phyloP scores from a whole-genome alignment of 2,329 filamentous ascomycete genomes.

The Phyllosticta ampelicida region DNA sequence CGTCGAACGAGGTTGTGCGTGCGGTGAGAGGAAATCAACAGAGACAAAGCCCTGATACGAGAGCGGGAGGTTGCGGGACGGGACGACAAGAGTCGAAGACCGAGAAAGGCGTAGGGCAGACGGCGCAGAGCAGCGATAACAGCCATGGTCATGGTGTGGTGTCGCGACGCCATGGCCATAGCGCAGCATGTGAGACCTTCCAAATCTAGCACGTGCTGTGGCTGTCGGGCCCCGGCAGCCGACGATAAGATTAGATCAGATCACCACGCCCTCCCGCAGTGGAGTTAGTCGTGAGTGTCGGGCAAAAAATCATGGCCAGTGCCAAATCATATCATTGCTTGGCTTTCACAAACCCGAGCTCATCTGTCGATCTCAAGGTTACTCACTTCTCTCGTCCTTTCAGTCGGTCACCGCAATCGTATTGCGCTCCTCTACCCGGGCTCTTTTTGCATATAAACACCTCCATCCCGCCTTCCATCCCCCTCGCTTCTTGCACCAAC shows the following conservation, averaged over 20 bases:
- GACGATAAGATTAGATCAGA: neutral
- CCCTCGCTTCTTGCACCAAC: neutral
- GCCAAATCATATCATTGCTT: neutral
- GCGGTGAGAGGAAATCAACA: too few relatives aligned
- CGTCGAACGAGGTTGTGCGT: too few relatives aligned
- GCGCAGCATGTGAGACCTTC: too few relatives aligned
- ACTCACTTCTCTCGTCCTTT: constrained; percentile 6
- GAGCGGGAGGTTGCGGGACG: too few relatives aligned
- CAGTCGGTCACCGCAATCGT: neutral
- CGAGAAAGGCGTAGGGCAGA: too few relatives aligned
- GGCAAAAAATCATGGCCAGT: neutral
- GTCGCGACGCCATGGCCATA: too few relatives aligned
- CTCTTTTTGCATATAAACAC: constrained; percentile 1
- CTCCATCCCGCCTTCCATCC: neutral
- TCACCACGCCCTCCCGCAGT: neutral
- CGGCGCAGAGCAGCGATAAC: too few relatives aligned
- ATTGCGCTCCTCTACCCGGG: constrained; percentile 10
- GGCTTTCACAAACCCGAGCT: neutral
- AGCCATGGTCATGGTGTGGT: too few relatives aligned
- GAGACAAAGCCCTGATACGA: too few relatives aligned
- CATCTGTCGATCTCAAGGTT: neutral
- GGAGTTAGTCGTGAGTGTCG: neutral
- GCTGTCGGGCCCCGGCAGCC: neutral
- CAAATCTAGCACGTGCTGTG: too few relatives aligned
- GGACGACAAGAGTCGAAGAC: too few relatives aligned